phyloP scores from a whole-genome alignment of 495 filamentous ascomycete genomes.

The Talaromyces nanjingensis region DNA sequence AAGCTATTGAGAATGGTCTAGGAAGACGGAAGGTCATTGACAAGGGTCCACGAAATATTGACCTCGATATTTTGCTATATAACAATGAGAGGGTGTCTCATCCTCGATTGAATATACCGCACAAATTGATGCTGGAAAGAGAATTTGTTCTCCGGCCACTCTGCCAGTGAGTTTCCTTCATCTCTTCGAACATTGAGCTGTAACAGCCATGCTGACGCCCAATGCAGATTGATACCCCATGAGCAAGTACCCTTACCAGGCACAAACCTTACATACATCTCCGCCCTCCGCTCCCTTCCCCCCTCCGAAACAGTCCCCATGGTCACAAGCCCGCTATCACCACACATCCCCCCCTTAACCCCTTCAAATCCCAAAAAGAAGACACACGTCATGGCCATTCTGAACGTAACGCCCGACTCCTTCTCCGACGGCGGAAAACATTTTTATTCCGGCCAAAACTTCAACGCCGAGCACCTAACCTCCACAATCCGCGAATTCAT shows the following conservation, averaged over 20 bases:
- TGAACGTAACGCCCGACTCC: slow-evolving; percentile 94
- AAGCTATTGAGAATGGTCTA: slow-evolving; percentile 70
- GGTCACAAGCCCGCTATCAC: slow-evolving; percentile 64
- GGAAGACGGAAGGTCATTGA: slow-evolving; percentile 80
- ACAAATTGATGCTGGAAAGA: slow-evolving; percentile 77
- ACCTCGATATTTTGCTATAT: slow-evolving; percentile 90
- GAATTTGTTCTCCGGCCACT: slow-evolving; percentile 91
- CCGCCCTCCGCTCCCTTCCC: slow-evolving; percentile 58
- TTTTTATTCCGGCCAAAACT: slow-evolving; percentile 22
- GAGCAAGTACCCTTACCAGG: slow-evolving; percentile 38
- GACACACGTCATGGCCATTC: slow-evolving; percentile 86
- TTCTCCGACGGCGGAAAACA: slow-evolving; percentile 86
- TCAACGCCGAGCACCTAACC: slow-evolving; percentile 25
- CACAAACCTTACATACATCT: slow-evolving; percentile 30
- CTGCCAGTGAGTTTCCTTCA: slow-evolving; percentile 56
- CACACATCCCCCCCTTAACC: slow-evolving; percentile 50
- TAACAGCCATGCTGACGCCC: slow-evolving; percentile 5
- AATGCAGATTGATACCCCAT: slow-evolving; percentile 55
- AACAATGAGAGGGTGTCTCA: slow-evolving; percentile 58
- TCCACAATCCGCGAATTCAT: slow-evolving; percentile 53
- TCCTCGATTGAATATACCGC: slow-evolving; percentile 73
- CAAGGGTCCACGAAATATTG: slow-evolving; percentile 89
- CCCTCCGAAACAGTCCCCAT: slow-evolving; percentile 43
- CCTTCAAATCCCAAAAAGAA: slow-evolving; percentile 55
- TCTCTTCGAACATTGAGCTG: neutral